Evolutionary conservation across 2,329 filamentous ascomycete species (phyloP).

Genomic region (Mycogone perniciosa): DNA sequence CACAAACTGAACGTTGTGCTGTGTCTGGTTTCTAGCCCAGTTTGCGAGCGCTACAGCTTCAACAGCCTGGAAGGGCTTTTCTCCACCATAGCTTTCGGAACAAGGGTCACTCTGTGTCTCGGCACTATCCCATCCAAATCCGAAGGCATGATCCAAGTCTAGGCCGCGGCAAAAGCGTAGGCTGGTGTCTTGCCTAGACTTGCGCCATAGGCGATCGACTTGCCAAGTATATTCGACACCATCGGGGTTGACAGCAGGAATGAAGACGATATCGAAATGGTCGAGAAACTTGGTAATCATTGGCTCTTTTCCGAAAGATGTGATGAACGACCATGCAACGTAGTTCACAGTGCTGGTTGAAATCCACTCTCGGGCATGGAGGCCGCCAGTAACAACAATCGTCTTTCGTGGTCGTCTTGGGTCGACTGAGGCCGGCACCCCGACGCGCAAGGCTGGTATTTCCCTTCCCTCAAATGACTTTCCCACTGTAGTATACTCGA

Average conservation of each 20-base stretch:
- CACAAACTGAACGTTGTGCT: conserved; percentile 69
- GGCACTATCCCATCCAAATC: conserved; percentile 73
- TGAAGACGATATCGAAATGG: conserved; percentile 79
- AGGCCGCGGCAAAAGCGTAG: conserved; percentile 79
- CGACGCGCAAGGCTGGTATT: conserved; percentile 75
- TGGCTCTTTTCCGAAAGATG: conserved; percentile 66
- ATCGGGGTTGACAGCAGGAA: conserved; percentile 87
- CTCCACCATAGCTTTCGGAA: conserved; percentile 83
- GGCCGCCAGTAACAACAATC: conserved; percentile 73
- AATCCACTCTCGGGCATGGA: conserved; percentile 97
- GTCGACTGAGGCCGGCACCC: conserved; percentile 44
- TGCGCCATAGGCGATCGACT: conserved; percentile 87
- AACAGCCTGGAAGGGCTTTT: conserved; percentile 72
- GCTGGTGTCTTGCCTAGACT: conserved; percentile 79
- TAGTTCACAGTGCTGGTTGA: conserved; percentile 87
- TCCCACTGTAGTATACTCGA: conserved; percentile 70
- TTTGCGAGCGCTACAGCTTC: conserved; percentile 70
- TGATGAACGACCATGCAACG: conserved; percentile 81
- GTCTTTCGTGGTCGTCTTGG: conserved; percentile 56
- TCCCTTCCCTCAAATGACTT: conserved; percentile 81
- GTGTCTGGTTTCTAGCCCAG: conserved; percentile 78
- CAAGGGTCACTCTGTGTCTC: conserved; percentile 69
- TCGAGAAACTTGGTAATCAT: conserved; percentile 72
- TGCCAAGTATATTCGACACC: conserved; percentile 94
- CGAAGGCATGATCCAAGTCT: conserved; percentile 83